phyloP scores from a whole-genome alignment of 345 rosid genomes.

The Eucalyptus curtisii region DNA sequence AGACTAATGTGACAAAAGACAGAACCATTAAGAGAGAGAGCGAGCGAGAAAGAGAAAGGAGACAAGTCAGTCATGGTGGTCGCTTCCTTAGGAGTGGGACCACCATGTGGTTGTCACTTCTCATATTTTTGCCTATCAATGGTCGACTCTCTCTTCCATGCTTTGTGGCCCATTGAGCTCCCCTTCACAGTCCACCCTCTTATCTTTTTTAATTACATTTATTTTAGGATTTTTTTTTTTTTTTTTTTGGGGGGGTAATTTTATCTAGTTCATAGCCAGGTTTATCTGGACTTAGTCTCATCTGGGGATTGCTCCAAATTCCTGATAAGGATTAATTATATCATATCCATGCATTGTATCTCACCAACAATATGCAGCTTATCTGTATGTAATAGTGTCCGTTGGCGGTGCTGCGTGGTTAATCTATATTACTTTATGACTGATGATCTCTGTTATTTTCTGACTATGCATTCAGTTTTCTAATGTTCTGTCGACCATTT shows the following conservation, averaged over 20 bases:
- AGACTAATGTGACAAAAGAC: not conserved
- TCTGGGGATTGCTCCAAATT: not conserved
- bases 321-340: not conserved
- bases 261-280: not conserved
- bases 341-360: not conserved
- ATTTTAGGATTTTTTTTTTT: not conserved
- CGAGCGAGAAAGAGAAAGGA: not conserved
- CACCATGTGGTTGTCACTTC: not conserved
- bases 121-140: not conserved
- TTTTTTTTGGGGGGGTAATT: not conserved
- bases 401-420: not conserved
- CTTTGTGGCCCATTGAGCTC: not conserved
- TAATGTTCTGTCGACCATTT: not conserved
- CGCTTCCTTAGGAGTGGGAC: not conserved
- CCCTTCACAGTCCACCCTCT: not conserved
- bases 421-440: not conserved
- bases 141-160: not conserved
- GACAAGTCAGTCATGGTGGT: not conserved
- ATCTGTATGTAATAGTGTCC: not conserved
- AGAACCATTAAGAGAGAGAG: not conserved
- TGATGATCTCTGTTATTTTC: not conserved
- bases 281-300: not conserved
- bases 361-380: not conserved
- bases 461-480: not conserved
- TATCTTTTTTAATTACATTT: not conserved